phyloP scores from a whole-genome alignment of 2,329 filamentous ascomycete species.

The Diaporthe citriasiana region DNA sequence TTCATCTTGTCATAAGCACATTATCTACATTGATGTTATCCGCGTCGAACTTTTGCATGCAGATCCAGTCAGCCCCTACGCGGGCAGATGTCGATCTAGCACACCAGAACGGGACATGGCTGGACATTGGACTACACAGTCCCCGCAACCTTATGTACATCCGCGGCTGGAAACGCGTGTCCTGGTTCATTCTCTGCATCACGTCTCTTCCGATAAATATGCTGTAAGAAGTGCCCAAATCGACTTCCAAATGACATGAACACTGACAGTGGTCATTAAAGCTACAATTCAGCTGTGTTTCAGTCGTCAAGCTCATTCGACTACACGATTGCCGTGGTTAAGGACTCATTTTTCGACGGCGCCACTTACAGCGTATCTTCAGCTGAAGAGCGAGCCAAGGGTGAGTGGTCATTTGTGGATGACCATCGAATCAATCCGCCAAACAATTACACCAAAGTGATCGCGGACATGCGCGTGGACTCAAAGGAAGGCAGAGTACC shows the following conservation, averaged over 20 bases:
- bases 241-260: too few relatives aligned
- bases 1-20: too few relatives aligned
- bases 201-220: conserved; percentile 44
- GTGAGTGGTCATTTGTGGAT: conserved; percentile 1
- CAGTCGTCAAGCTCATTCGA: conserved; percentile 39
- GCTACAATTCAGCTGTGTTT: too few relatives aligned
- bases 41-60: too few relatives aligned
- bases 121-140: too few relatives aligned
- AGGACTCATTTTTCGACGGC: conserved; percentile 17
- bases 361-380: conserved; percentile 1
- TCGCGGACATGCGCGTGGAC: conserved; percentile 40
- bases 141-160: too few relatives aligned
- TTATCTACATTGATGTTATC: too few relatives aligned
- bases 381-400: conserved; percentile 15
- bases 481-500: conserved; percentile 10
- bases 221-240: conserved; percentile 15
- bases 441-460: conserved; percentile 42
- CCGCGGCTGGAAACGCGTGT: conserved; percentile 17
- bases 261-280: not conserved
- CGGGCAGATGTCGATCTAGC: too few relatives aligned
- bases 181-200: conserved; percentile 38
- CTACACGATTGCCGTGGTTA: conserved; percentile 39
- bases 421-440: conserved; percentile 37
- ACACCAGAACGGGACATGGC: too few relatives aligned
- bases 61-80: too few relatives aligned